A percentile compares a stretch with the other conserved stretches of the same genome.
phyloP scores from a whole-genome alignment of 139 green algal species.

The Chlamydomonas asymmetrica region DNA sequence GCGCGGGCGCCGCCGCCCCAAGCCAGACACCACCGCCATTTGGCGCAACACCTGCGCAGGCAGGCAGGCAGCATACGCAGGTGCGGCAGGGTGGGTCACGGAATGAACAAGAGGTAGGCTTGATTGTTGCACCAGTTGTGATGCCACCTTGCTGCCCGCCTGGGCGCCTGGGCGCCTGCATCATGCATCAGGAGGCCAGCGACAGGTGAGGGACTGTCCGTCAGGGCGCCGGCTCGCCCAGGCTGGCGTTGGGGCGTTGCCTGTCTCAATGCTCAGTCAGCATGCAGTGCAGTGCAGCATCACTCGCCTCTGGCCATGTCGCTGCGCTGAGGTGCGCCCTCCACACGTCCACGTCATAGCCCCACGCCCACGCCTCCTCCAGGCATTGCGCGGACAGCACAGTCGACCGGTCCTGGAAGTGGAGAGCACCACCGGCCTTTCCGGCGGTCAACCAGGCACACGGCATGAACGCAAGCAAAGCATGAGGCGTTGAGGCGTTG shows the following conservation, averaged over 20 bases:
- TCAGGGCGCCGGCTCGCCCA: too few relatives aligned
- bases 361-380: conserved; percentile 90
- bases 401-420: conserved; percentile 60
- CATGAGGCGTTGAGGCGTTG: not conserved
- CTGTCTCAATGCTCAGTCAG: too few relatives aligned
- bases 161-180: too few relatives aligned
- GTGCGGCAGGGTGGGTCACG: too few relatives aligned
- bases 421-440: conserved; percentile 25
- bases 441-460: not conserved
- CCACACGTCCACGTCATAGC: conserved; percentile 91
- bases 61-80: too few relatives aligned
- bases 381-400: conserved; percentile 54
- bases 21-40: conserved; percentile 32
- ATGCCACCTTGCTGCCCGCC: too few relatives aligned
- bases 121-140: too few relatives aligned
- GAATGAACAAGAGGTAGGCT: too few relatives aligned
- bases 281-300: too few relatives aligned
- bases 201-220: too few relatives aligned
- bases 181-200: too few relatives aligned
- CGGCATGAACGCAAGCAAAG: conserved; percentile 2
- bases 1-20: conserved; percentile 3
- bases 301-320: conserved; percentile 96
- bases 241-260: too few relatives aligned
- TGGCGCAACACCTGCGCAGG: conserved; percentile 68
- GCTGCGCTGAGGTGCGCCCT: conserved; percentile 81